Evolutionary conservation across 169 alveolate genomes (phyloP).

Genomic region (Eimeria tenella): DNA sequence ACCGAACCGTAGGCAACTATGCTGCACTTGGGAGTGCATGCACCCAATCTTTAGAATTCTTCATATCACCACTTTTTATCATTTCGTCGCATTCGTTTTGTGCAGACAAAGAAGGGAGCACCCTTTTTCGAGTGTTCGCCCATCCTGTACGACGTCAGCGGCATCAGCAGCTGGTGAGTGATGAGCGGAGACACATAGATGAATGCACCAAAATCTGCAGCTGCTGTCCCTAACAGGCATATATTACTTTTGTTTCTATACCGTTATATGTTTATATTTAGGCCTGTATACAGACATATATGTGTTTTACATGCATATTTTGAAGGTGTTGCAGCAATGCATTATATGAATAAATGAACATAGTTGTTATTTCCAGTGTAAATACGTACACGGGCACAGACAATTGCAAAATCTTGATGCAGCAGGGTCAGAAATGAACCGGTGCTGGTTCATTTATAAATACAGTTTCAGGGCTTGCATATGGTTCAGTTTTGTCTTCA

Average conservation of each 20-base stretch:
- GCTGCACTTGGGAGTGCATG: no score
- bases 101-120: slow-evolving; percentile 78
- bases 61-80: background rate
- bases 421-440: no score
- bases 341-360: no score
- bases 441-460: no score
- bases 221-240: background rate
- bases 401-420: no score
- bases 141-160: slow-evolving; percentile 81
- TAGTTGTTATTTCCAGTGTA: no score
- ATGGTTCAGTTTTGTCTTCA: no score
- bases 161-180: slow-evolving; percentile 79
- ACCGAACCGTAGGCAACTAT: no score
- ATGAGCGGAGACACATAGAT: background rate
- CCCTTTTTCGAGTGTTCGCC: slow-evolving; percentile 82
- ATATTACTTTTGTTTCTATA: background rate
- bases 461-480: no score
- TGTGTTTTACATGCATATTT: background rate
- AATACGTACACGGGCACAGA: no score
- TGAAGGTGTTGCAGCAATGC: background rate
- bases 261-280: background rate
- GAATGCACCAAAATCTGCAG: background rate
- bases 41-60: no score
- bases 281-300: background rate
- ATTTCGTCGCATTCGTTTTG: background rate